These are phyloP conservation scores for Backusella sp. DNA, from an alignment of 192 early-diverging fungal genomes.

Conservation along the genomic window DNA sequence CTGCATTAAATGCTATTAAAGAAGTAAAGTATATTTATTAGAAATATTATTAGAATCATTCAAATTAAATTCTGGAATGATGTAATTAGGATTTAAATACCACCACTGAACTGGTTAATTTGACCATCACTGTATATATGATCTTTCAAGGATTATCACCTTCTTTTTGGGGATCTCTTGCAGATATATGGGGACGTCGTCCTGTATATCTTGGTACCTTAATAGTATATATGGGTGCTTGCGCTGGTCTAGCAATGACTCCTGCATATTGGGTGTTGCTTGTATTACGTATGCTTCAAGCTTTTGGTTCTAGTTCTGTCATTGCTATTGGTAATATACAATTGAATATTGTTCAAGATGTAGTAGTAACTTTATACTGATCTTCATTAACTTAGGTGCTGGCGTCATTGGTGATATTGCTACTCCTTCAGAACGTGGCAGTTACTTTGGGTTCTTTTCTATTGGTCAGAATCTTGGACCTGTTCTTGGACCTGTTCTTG, in stretches of 20 bases:
- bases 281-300: constrained; percentile 39
- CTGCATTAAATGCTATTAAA: constrained; percentile 25
- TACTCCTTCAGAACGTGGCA: constrained; percentile 13
- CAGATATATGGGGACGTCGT: constrained; percentile 40
- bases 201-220: constrained; percentile 37
- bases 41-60: not conserved
- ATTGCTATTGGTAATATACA: constrained; percentile 35
- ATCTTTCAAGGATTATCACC: constrained; percentile 40
- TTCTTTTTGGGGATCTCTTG: constrained; percentile 42
- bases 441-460: not conserved
- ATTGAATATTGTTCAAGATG: not conserved
- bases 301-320: constrained; percentile 42
- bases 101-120: constrained; percentile 29
- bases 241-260: constrained; percentile 36
- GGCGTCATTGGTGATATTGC: constrained; percentile 41
- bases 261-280: constrained; percentile 31
- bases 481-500: constrained; percentile 36
- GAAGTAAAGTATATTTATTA: not conserved
- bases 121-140: constrained; percentile 39
- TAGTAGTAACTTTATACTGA: not conserved
- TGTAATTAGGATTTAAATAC: constrained; percentile 30
- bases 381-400: constrained; percentile 4
- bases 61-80: not conserved
- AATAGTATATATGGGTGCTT: constrained; percentile 30
- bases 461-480: not conserved